These are phyloP conservation scores for Simmondsia chinensis DNA, from an alignment of 148 eudicot genomes.

Conservation along the genomic window DNA sequence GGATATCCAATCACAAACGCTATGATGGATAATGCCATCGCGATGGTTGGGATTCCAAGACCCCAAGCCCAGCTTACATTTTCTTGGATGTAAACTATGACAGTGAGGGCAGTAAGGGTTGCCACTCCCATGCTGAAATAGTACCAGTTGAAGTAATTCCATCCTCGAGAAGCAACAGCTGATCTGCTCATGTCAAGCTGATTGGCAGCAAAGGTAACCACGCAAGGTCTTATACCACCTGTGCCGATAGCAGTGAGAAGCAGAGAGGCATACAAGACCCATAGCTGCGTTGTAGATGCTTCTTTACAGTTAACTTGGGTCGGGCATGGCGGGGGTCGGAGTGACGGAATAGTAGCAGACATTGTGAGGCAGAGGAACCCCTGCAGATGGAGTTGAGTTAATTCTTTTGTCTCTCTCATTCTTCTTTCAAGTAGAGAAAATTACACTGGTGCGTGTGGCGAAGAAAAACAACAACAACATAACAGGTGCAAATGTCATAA, in stretches of 20 bases:
- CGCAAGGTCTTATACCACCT: constrained; percentile 48
- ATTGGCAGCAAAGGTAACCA: constrained; percentile 54
- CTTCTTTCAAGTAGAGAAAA: background rate
- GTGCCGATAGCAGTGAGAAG: constrained; percentile 39
- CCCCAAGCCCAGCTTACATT: constrained; percentile 59
- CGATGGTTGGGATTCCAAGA: constrained; percentile 50
- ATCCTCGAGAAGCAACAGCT: constrained; percentile 16
- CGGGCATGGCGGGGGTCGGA: constrained; percentile 52
- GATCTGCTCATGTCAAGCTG: constrained; percentile 42
- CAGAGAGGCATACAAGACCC: constrained; percentile 37
- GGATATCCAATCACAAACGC: constrained; percentile 35
- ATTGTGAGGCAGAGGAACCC: constrained; percentile 37
- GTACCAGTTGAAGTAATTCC: constrained; percentile 58
- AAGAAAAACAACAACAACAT: no score
- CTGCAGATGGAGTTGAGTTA: constrained; percentile 12
- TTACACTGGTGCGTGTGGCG: no score
- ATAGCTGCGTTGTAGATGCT: constrained; percentile 40
- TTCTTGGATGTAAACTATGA: constrained; percentile 58
- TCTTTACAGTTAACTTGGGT: constrained; percentile 45
- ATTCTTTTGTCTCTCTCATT: background rate
- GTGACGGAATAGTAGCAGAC: constrained; percentile 40
- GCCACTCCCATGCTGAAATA: constrained; percentile 45
- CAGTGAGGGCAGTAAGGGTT: constrained; percentile 35
- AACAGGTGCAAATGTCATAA: no score
- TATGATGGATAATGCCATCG: constrained; percentile 38